Conservation (phyloP, 108 stramenopile genomes). For the Skeletonema marinoi region DNA sequence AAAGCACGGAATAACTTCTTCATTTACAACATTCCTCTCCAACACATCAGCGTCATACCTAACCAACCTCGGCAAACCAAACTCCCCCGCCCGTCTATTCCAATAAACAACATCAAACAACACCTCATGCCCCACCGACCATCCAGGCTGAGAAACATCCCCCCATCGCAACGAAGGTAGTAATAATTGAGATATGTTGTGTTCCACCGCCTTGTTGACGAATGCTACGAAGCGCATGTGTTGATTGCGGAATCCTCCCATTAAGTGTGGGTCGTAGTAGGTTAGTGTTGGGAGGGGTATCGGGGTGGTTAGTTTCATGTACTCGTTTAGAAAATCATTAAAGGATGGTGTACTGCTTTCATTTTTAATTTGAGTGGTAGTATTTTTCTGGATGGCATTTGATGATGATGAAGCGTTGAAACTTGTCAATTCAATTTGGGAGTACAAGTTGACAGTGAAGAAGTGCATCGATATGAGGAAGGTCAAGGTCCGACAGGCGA, state of each 20-base stretch:
- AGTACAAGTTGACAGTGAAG: neutral
- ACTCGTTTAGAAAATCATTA: neutral
- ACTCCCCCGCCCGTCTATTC: constrained; percentile 45
- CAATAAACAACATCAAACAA: constrained; percentile 75
- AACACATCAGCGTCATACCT: constrained; percentile 14
- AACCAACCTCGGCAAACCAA: constrained; percentile 22
- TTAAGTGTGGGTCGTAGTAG: constrained; percentile 41
- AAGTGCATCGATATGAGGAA: neutral
- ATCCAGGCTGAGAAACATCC: constrained; percentile 24
- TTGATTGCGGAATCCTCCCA: constrained; percentile 79
- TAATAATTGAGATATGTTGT: constrained; percentile 49
- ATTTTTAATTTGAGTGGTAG: neutral
- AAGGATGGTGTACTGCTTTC: too few relatives aligned
- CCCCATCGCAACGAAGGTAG: constrained; percentile 65
- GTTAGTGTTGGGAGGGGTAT: constrained; percentile 1
- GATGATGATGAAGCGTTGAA: neutral
- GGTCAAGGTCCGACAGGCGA: neutral
- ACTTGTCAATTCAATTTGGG: neutral
- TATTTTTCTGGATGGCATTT: neutral
- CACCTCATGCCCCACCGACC: constrained; percentile 56
- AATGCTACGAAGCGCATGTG: constrained; percentile 70
- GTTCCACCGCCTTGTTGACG: constrained; percentile 39
- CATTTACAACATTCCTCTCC: neutral
- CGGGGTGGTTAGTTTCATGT: neutral
- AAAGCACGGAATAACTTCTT: neutral